These are phyloP conservation scores for Beta corolliflora DNA, from an alignment of 179 eudicot species.

Conservation along the genomic window DNA sequence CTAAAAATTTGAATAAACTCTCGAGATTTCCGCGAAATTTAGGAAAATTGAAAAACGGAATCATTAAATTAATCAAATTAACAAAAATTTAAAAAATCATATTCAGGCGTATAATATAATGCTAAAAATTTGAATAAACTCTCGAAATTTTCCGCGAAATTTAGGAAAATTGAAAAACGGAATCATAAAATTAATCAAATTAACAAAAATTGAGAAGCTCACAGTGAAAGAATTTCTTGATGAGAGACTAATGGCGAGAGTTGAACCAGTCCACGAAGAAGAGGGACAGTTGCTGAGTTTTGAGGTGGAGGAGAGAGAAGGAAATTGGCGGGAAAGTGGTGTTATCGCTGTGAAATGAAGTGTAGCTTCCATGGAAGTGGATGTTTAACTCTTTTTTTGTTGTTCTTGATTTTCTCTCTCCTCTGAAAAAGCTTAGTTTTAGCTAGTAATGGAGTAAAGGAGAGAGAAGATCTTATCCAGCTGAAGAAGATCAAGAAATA, in stretches of 20 bases:
- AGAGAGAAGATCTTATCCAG: conserved; percentile 3
- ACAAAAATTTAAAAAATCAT: neutral
- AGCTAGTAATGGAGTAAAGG: neutral
- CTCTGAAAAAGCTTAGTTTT: neutral
- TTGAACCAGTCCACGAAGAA: conserved; percentile 43
- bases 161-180: neutral
- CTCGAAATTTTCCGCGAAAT: too few species aligned
- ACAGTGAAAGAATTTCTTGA: conserved; percentile 59
- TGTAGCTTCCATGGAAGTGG: conserved; percentile 35
- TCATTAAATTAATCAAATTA: neutral
- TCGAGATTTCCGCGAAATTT: neutral
- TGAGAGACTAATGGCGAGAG: conserved; percentile 44
- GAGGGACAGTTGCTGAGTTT: conserved; percentile 28
- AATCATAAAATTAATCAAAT: neutral
- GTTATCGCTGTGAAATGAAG: conserved; percentile 26
- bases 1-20: neutral
- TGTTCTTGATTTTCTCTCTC: neutral
- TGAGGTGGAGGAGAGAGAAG: conserved; percentile 31
- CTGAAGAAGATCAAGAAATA: neutral
- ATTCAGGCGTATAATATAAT: neutral
- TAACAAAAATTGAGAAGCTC: conserved; percentile 16
- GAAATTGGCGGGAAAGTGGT: conserved; percentile 54
- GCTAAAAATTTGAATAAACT: neutral
- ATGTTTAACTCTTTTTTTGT: neutral
- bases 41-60: neutral